Evolutionary conservation across 768 basidiomycete genomes (phyloP).

Genomic region (Cyathus striatus): DNA sequence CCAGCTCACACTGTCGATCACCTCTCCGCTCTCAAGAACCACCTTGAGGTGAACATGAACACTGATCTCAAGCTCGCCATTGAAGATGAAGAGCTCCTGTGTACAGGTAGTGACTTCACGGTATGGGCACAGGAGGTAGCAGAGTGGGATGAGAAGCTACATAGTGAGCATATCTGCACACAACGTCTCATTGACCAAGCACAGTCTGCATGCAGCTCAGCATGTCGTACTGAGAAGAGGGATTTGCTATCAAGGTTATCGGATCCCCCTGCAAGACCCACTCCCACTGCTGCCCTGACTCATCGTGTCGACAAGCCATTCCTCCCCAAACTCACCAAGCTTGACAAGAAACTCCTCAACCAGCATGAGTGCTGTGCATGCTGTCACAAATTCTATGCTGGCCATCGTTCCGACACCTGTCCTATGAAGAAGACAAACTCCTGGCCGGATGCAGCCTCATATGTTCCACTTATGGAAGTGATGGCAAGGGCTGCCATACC

Average conservation of each 20-base stretch:
- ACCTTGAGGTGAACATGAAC: constrained; percentile 8
- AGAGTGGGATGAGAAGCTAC: not conserved
- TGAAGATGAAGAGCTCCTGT: not conserved
- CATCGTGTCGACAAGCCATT: not conserved
- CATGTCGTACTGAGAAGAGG: not conserved
- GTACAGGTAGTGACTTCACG: not conserved
- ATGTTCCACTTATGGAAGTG: constrained; percentile 4
- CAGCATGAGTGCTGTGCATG: constrained; percentile 9
- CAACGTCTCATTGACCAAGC: not conserved
- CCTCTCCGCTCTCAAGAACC: constrained; percentile 1
- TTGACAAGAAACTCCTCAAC: constrained; percentile 7
- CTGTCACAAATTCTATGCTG: constrained; percentile 9
- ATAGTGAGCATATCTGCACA: not conserved
- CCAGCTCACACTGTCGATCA: constrained; percentile 5
- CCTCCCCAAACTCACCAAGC: constrained; percentile 6
- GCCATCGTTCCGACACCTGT: constrained; percentile 4
- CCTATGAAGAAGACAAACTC: constrained; percentile 3
- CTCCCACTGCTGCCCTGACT: not conserved
- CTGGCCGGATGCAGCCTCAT: constrained; percentile 5
- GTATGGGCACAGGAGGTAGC: not conserved
- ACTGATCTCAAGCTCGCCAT: constrained; percentile 1
- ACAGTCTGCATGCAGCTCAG: not conserved
- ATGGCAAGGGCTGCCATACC: constrained; percentile 1
- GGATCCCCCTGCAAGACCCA: not conserved
- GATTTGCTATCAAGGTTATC: not conserved